phyloP scores from a whole-genome alignment of 1,139 yeast genomes.

The Spathaspora jeffriesii region DNA sequence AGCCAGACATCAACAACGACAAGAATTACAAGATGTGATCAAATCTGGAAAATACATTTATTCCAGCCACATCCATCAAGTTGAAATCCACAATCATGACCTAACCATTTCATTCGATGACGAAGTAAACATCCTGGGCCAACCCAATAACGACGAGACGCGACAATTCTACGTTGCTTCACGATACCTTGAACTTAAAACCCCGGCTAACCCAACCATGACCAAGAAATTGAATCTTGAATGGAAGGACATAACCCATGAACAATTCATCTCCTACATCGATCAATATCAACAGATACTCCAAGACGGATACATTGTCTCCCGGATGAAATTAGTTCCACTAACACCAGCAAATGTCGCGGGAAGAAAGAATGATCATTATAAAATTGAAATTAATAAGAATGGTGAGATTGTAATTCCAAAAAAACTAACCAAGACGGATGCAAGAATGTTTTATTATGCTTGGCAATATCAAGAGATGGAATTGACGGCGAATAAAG shows the following conservation, averaged over 20 bases:
- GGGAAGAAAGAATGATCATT: neutral
- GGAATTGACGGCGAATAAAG: no score
- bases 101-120: neutral
- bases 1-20: neutral
- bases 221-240: neutral
- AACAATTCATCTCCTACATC: neutral
- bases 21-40: neutral
- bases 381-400: neutral
- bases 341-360: neutral
- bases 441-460: neutral
- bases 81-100: neutral
- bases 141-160: neutral
- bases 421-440: neutral
- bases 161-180: neutral
- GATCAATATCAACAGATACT: neutral
- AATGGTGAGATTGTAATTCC: neutral
- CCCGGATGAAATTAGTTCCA: neutral
- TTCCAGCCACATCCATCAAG: neutral
- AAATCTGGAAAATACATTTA: neutral
- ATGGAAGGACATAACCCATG: neutral
- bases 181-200: neutral
- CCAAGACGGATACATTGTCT: neutral
- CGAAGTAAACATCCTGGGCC: neutral
- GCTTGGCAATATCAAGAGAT: no score
- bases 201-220: no score